These are phyloP conservation scores for Dothistroma septosporum DNA, from an alignment of 2,329 filamentous ascomycete genomes.

Conservation along the genomic window DNA sequence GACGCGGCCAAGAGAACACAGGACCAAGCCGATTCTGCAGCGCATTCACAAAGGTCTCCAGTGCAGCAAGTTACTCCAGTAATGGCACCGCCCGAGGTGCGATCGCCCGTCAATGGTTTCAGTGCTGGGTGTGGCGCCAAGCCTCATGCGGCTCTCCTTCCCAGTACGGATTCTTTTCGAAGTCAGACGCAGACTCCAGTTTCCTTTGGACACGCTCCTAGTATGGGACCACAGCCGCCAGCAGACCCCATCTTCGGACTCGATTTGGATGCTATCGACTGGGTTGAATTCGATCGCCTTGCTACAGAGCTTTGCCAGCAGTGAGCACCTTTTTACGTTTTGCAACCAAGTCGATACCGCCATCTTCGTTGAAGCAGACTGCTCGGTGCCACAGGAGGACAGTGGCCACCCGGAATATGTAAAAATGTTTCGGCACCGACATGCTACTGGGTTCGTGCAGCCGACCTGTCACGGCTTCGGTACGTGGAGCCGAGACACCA, in stretches of 20 bases:
- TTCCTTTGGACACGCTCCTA: slow-evolving; percentile 7
- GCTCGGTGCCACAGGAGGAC: neutral
- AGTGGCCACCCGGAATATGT: neutral
- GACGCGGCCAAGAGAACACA: slow-evolving; percentile 22
- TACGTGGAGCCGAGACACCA: neutral
- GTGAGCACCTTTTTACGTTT: slow-evolving; percentile 2
- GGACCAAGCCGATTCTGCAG: slow-evolving; percentile 1
- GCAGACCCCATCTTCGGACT: slow-evolving; percentile 19
- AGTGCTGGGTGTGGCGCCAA: slow-evolving; percentile 9
- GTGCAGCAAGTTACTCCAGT: slow-evolving; percentile 5
- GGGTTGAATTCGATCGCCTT: slow-evolving; percentile 28
- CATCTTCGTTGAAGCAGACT: neutral
- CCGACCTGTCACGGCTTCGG: neutral
- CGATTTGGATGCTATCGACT: slow-evolving; percentile 27
- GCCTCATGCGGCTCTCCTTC: slow-evolving; percentile 10
- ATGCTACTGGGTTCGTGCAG: neutral
- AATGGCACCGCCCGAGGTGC: slow-evolving; percentile 4
- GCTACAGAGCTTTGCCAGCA: slow-evolving; percentile 25
- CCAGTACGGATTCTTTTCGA: slow-evolving; percentile 12
- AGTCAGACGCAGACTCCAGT: slow-evolving; percentile 12
- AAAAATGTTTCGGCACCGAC: neutral
- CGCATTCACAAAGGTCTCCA: neutral
- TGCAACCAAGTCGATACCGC: slow-evolving; percentile 3
- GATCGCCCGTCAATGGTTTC: slow-evolving; percentile 8
- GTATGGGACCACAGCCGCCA: slow-evolving; percentile 2